Evolutionary conservation across 768 basidiomycete genomes (phyloP).

Genomic region (Calocera cornea): DNA sequence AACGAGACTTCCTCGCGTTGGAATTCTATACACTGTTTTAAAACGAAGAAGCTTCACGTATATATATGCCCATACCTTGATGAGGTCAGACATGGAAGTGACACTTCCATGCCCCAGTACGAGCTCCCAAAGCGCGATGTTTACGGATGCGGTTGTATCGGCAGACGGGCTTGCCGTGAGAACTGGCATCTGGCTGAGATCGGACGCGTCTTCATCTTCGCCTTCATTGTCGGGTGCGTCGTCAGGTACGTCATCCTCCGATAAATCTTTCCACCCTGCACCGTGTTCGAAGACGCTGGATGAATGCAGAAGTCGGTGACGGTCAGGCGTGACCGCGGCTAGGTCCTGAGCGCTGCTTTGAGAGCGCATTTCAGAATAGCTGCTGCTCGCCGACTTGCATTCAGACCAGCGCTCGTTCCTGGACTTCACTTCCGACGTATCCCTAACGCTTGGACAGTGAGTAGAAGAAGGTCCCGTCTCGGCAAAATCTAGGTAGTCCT

Average conservation of each 20-base stretch:
- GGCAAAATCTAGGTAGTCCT: constrained; percentile 1
- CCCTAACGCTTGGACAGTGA: not conserved
- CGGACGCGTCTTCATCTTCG: not conserved
- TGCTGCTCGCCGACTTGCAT: not conserved
- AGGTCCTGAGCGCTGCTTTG: not conserved
- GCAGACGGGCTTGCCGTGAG: not conserved
- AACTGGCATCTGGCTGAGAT: not conserved
- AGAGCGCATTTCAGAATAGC: not conserved
- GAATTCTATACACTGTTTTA: not conserved
- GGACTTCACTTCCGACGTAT: not conserved
- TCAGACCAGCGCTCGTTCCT: not conserved
- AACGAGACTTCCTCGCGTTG: not conserved
- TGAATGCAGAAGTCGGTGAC: not conserved
- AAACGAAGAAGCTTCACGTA: not conserved
- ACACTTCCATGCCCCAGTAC: not conserved
- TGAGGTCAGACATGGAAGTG: not conserved
- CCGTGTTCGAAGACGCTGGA: not conserved
- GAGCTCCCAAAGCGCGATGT: not conserved
- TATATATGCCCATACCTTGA: not conserved
- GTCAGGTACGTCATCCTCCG: not conserved
- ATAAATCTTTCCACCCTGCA: not conserved
- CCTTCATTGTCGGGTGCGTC: too few relatives aligned
- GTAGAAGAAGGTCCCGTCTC: not conserved
- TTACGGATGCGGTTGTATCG: not conserved
- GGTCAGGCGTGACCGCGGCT: not conserved